phyloP scores from a whole-genome alignment of 345 rosid genomes.

The Camelina laxa region DNA sequence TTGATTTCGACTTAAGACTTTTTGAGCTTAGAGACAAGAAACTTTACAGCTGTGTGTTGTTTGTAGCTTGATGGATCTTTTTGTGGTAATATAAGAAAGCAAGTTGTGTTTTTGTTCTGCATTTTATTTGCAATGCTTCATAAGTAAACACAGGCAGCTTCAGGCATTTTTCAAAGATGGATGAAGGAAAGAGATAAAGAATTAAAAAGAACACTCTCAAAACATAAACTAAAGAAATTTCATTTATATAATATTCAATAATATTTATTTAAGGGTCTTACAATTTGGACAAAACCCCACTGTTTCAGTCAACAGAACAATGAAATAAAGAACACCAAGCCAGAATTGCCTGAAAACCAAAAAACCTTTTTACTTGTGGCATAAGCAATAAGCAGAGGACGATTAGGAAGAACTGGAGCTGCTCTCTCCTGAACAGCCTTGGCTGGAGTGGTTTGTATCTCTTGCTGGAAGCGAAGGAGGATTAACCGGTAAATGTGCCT shows the following conservation, averaged over 20 bases:
- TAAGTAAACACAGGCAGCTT: neutral
- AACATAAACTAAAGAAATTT: neutral
- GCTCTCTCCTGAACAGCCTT: neutral
- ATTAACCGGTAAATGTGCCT: neutral
- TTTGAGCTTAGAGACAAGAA: constrained; percentile 14
- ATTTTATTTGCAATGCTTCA: neutral
- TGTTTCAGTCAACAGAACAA: neutral
- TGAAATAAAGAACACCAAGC: neutral
- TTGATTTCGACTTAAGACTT: constrained; percentile 18
- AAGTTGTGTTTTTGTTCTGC: neutral
- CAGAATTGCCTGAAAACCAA: neutral
- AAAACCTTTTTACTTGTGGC: neutral
- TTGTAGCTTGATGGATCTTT: constrained; percentile 31
- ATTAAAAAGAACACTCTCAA: neutral
- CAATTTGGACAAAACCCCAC: neutral
- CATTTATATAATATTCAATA: neutral
- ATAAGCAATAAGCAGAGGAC: neutral
- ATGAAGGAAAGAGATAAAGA: neutral
- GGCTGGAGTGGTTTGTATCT: neutral
- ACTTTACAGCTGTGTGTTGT: constrained; percentile 24
- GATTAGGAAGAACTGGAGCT: neutral
- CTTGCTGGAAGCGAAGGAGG: neutral
- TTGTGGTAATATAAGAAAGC: neutral
- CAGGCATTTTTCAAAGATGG: neutral
- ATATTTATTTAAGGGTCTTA: neutral